phyloP scores from a whole-genome alignment of 495 filamentous ascomycete species.

The Trichoderma asperelloides region DNA sequence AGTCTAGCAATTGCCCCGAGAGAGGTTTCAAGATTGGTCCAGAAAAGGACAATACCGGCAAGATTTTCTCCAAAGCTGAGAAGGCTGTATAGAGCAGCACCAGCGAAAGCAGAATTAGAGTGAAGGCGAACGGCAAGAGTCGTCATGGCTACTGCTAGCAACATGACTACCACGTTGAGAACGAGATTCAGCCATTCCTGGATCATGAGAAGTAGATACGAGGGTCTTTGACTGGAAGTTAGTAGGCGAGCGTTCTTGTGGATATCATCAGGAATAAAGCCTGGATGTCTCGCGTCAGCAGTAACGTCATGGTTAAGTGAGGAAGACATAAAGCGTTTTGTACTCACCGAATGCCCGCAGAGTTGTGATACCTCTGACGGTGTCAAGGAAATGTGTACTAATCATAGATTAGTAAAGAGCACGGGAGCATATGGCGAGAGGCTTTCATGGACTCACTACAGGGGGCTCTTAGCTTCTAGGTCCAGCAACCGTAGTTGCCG shows the following conservation, averaged over 20 bases:
- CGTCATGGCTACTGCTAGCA: slow-evolving; percentile 40
- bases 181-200: slow-evolving; percentile 48
- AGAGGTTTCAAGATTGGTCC: slow-evolving; percentile 34
- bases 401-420: slow-evolving; percentile 10
- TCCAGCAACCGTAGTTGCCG: slow-evolving; percentile 50
- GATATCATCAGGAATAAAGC: slow-evolving; percentile 34
- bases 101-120: slow-evolving; percentile 40
- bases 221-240: slow-evolving; percentile 38
- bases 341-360: slow-evolving; percentile 50
- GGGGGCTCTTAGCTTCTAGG: slow-evolving; percentile 44
- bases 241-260: slow-evolving; percentile 38
- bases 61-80: slow-evolving; percentile 19
- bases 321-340: no score
- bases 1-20: slow-evolving; percentile 48
- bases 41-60: slow-evolving; percentile 16
- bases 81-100: slow-evolving; percentile 36
- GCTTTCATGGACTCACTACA: slow-evolving; percentile 9
- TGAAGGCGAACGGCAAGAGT: slow-evolving; percentile 36
- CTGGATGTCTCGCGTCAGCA: slow-evolving; percentile 15
- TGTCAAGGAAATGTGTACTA: slow-evolving; percentile 45
- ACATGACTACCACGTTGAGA: slow-evolving; percentile 40
- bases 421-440: not conserved
- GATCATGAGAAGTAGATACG: slow-evolving; percentile 49
- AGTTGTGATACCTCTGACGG: slow-evolving; percentile 38
- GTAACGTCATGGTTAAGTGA: no score